Conservation (phyloP, 345 rosid genomes). For the Eucalyptus camaldulensis region DNA sequence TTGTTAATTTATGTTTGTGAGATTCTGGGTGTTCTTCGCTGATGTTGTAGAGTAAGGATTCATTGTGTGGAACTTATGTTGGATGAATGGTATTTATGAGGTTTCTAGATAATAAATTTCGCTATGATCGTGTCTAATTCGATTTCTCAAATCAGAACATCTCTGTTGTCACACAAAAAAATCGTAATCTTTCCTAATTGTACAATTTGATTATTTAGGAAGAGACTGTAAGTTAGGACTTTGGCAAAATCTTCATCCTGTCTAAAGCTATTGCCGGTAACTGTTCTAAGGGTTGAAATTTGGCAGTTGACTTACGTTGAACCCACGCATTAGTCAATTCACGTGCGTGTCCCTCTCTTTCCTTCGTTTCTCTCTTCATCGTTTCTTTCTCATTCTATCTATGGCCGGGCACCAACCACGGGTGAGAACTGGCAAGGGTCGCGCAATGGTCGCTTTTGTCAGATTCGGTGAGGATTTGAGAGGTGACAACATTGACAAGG, state of each 20-base stretch:
- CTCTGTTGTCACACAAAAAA: background rate
- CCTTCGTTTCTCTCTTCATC: no score
- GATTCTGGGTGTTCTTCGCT: background rate
- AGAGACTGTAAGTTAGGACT: background rate
- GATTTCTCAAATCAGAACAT: background rate
- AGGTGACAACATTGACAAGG: no score
- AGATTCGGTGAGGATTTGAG: no score
- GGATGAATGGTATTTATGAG: background rate
- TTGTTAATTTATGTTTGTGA: background rate
- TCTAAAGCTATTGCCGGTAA: background rate
- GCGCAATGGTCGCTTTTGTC: no score
- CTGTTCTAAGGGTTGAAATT: background rate
- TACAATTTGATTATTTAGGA: background rate
- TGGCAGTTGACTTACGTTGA: background rate
- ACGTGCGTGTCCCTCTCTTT: no score
- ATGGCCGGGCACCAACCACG: no score
- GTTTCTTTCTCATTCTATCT: no score
- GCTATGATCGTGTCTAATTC: background rate
- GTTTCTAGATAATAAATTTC: background rate
- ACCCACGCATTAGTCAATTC: no score
- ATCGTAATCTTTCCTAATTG: background rate
- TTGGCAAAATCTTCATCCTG: background rate
- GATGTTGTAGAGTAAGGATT: background rate
- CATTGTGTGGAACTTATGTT: background rate
- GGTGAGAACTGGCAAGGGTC: no score